A percentile compares a stretch with the other conserved stretches of the same genome.
Evolutionary conservation across 2,329 filamentous ascomycete species (phyloP).

Genomic region (Colletotrichum cereale): DNA sequence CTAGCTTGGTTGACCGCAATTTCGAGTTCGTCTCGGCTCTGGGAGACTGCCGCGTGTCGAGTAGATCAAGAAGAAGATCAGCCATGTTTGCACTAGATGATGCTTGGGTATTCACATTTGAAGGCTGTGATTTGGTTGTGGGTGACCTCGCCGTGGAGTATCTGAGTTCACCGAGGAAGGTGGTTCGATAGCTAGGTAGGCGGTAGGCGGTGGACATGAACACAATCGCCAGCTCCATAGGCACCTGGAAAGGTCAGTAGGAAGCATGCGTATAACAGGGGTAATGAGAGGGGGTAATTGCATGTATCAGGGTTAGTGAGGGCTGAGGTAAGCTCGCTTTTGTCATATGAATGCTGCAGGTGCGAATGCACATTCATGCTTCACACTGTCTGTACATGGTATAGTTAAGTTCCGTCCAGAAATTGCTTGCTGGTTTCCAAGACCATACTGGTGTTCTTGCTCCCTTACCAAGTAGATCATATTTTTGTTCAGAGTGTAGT

Average conservation of each 20-base stretch:
- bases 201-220: not conserved
- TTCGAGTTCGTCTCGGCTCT: conserved; percentile 2
- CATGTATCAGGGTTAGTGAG: not conserved
- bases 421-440: not conserved
- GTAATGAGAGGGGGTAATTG: no score
- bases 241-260: not conserved
- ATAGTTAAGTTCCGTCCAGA: not conserved
- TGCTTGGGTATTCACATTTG: not conserved
- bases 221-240: not conserved
- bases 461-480: not conserved
- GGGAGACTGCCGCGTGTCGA: conserved; percentile 43
- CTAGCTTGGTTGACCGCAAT: conserved; percentile 49
- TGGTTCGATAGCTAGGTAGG: not conserved
- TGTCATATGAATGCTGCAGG: not conserved
- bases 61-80: conserved; percentile 81
- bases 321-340: not conserved
- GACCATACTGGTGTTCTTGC: not conserved
- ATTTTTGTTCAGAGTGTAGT: not conserved
- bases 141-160: not conserved
- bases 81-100: conserved; percentile 61
- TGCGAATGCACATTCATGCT: not conserved
- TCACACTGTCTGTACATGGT: not conserved
- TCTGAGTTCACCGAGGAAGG: not conserved
- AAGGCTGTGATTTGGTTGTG: not conserved
- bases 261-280: not conserved